Evolutionary conservation across 371 early-diverging fungal species (phyloP), one percentile per base, ranked within the genome.

Genomic region (Apophysomyces variabilis): DNA sequence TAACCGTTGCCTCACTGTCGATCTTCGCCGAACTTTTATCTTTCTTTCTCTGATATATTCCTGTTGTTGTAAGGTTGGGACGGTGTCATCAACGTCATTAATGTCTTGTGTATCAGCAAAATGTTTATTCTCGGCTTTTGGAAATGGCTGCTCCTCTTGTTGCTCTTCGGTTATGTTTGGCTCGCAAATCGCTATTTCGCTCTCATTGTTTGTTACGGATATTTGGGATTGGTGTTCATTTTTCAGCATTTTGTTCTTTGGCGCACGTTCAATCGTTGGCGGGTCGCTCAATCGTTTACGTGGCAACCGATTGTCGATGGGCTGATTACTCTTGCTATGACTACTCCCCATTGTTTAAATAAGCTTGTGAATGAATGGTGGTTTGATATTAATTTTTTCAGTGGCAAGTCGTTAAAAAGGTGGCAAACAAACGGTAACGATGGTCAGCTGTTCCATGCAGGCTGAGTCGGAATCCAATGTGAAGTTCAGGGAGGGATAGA

Each of bases 401-500:
- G 32, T 26, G 32, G 32, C 3, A 26, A 26, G 16, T 50, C 54
- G 54, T 50, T 50, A 50, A 50, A 50, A 18, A 9, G 54, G 21
- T 9, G 21, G 21, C 16, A 50, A 50, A 50, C 21, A 7, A 2
- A 50, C 11, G 54, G 54, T 50, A 7, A 26, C 21, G 16, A 18
- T 50, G 54, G 21, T 50, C 54, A 50, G 54, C 54, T 50, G 54
- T 50, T 50, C 16, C 54, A 50, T 50, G 54, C 54, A 50, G 54
- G 54, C 54, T 50, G 54, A 26, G 54, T 50, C 54, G 54, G 54
- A 50, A 50, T 50, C 54, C 7, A 50, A 21, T 50, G 54, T 50
- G 54, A 50, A 50, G 21, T 26, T 50, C 54, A 50, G 54, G 54
- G 54, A 50, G 21, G 54, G 54, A 50, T 9, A 21, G 54, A 50